These are phyloP conservation scores for Aspergillus arachidicola DNA, from an alignment of 2,329 filamentous ascomycete genomes.

Conservation along the genomic window DNA sequence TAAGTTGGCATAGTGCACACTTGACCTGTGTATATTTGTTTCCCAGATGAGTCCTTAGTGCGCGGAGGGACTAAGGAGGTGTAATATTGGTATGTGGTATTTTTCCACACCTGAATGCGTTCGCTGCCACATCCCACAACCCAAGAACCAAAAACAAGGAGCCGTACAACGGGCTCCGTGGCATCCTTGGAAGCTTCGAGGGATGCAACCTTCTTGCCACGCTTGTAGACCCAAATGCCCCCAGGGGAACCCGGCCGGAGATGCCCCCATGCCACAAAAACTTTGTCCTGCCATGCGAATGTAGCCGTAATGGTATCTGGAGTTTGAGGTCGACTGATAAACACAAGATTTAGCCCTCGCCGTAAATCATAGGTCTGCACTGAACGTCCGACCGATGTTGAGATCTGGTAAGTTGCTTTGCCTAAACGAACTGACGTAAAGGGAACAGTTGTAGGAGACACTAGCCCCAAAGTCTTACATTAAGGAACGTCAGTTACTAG, in stretches of 20 bases:
- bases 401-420: slow-evolving; percentile 95
- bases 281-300: slow-evolving; percentile 79
- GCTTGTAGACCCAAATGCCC: slow-evolving; percentile 88
- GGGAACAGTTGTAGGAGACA: slow-evolving; percentile 86
- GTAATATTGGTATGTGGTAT: slow-evolving; percentile 80
- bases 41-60: slow-evolving; percentile 58
- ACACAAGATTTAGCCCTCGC: slow-evolving; percentile 86
- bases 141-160: slow-evolving; percentile 89
- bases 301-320: slow-evolving; percentile 84
- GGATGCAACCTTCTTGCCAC: slow-evolving; percentile 81
- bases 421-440: slow-evolving; percentile 88
- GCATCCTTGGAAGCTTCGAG: slow-evolving; percentile 67
- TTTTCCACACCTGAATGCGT: slow-evolving; percentile 87
- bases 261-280: slow-evolving; percentile 89
- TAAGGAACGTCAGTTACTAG: slow-evolving; percentile 11
- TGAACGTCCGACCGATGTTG: slow-evolving; percentile 85
- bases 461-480: slow-evolving; percentile 80
- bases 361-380: slow-evolving; percentile 96
- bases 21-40: slow-evolving; percentile 73
- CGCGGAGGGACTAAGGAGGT: slow-evolving; percentile 71
- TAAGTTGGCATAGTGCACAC: slow-evolving; percentile 91
- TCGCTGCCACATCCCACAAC: slow-evolving; percentile 77
- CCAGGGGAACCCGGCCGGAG: slow-evolving; percentile 41
- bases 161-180: slow-evolving; percentile 71
- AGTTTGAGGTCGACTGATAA: slow-evolving; percentile 88